A percentile compares a stretch with the other conserved stretches of the same genome.
phyloP scores from a whole-genome alignment of 768 basidiomycete genomes.

The Royoungia palumana region DNA sequence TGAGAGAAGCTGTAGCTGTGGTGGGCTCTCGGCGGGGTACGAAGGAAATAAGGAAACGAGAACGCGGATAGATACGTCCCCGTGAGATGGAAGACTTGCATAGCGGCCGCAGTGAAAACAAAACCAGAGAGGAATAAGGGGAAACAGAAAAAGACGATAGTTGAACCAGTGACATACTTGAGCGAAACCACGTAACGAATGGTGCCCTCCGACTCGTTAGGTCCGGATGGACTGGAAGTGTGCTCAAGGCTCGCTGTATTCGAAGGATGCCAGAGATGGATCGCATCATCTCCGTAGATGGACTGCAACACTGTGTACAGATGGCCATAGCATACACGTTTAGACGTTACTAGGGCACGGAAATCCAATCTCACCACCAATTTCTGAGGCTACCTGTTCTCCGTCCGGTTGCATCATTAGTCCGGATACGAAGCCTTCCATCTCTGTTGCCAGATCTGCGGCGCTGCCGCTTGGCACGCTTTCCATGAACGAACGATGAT shows the following conservation, averaged over 20 bases:
- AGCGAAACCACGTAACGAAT: slow-evolving; percentile 65
- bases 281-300: slow-evolving; percentile 71
- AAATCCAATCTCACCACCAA: slow-evolving; percentile 34
- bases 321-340: neutral
- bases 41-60: slow-evolving; percentile 54
- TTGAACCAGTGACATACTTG: slow-evolving; percentile 45
- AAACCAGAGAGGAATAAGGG: neutral
- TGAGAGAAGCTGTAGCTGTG: slow-evolving; percentile 82
- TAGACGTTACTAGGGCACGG: neutral
- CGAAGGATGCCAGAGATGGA: slow-evolving; percentile 55
- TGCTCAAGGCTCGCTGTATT: slow-evolving; percentile 12
- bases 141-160: neutral
- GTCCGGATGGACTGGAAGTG: slow-evolving; percentile 6
- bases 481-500: slow-evolving; percentile 16
- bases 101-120: neutral
- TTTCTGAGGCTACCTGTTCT: slow-evolving; percentile 46
- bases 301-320: slow-evolving; percentile 58
- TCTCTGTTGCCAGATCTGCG: slow-evolving; percentile 17
- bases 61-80: slow-evolving; percentile 48
- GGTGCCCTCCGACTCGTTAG: slow-evolving; percentile 28
- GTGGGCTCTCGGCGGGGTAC: slow-evolving; percentile 69
- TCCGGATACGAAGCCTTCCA: slow-evolving; percentile 26
- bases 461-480: slow-evolving; percentile 5
- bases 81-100: slow-evolving; percentile 50
- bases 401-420: slow-evolving; percentile 34